Evolutionary conservation across 768 basidiomycete species (phyloP), one percentile per base, ranked within the genome.

Genomic region (Amanita inopinata): DNA sequence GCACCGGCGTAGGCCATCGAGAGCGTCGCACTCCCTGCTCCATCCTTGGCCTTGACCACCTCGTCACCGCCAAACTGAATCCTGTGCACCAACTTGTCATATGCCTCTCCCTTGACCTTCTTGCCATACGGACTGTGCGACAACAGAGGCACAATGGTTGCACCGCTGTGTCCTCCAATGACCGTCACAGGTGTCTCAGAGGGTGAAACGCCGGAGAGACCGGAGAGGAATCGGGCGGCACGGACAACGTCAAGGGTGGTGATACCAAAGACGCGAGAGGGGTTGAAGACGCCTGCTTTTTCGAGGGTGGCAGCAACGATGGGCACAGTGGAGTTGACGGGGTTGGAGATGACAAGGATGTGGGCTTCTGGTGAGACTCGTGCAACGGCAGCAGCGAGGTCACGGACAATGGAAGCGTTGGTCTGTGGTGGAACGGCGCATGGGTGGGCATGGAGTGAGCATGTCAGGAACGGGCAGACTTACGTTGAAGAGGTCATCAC

Each of bases 11-110:
- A 89, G 1, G 90, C 91, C 92, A 96, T 96, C 24, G 87, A 90
- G 46, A 94, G 80, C 18, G 91, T 94, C 5, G 93, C 92, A 41
- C 86, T 89, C 47, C 94, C 94, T 45, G 87, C 84, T 55, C 83
- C 84, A 51, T 93, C 92, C 74, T 98, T 98, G 38, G 93, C 93
- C 73, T 96, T 83, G 58, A 98, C 94, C 49, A 97, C 93, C 66
- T 97, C 93, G 56, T 99, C 94, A 65, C 94, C 94, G 59, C 94
- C 94, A 53, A 78, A 98, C 61, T 99, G 94, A 59, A 98, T 97
- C 45, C 94, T 78, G 69, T 94, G 66, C 43, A 99, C 83, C 49
- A 97, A 73, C 58, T 79, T 77, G 20, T 76, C 70, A 57, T 83
- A 84, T 25, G 60, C 69, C 60, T 90, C 86, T 47, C 87, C 84